A percentile compares a stretch with the other conserved stretches of the same genome.
phyloP scores from a whole-genome alignment of 1,284 basidiomycete species.

The Ganoderma leucocontextum region DNA sequence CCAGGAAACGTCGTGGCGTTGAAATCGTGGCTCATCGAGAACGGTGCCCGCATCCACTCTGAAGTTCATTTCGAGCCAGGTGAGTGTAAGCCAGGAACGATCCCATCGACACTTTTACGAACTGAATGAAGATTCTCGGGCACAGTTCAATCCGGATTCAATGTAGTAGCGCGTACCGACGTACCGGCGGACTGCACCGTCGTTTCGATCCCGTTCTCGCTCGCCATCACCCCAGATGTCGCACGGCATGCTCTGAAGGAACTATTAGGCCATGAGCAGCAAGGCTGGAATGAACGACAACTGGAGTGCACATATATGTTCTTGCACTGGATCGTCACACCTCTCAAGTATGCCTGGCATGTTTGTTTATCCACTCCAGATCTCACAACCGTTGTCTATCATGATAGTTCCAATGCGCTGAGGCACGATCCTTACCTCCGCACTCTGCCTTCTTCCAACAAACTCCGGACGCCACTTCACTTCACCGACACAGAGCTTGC shows the following conservation, averaged over 20 bases:
- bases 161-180: conserved; percentile 58
- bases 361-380: neutral
- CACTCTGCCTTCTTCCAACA: conserved; percentile 64
- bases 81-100: conserved; percentile 34
- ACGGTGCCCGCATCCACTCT: conserved; percentile 60
- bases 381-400: conserved; percentile 7
- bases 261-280: conserved; percentile 46
- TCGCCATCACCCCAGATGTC: conserved; percentile 71
- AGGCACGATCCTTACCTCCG: conserved; percentile 70
- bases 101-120: conserved; percentile 26
- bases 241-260: conserved; percentile 53
- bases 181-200: conserved; percentile 63
- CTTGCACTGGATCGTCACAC: conserved; percentile 70
- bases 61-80: conserved; percentile 54
- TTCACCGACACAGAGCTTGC: conserved; percentile 71
- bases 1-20: conserved; percentile 39
- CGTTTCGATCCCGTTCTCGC: conserved; percentile 78
- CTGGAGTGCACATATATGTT: conserved; percentile 75
- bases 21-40: conserved; percentile 56
- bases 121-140: conserved; percentile 24
- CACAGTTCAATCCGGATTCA: conserved; percentile 62
- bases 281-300: conserved; percentile 73
- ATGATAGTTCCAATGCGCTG: conserved; percentile 42
- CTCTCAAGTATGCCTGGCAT: conserved; percentile 34
- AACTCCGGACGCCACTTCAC: conserved; percentile 80